Conservation (phyloP, 768 basidiomycete genomes). For the Rhizopogon roseolus region DNA sequence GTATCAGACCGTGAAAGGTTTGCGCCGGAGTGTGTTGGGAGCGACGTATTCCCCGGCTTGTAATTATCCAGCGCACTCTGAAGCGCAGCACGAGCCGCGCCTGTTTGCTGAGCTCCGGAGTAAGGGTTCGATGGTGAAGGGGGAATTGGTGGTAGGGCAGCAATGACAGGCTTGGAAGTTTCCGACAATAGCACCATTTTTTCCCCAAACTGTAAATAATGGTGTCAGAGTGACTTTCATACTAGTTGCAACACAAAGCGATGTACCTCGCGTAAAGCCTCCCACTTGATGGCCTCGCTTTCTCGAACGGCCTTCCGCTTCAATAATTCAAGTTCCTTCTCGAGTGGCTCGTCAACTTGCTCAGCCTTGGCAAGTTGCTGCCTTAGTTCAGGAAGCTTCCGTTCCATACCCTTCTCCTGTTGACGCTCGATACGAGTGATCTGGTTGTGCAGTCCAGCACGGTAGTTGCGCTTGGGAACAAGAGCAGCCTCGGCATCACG, state of each 20-base stretch:
- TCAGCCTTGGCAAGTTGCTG: constrained; percentile 65
- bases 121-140: constrained; percentile 56
- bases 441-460: constrained; percentile 53
- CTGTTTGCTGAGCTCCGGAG: constrained; percentile 56
- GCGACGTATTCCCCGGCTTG: constrained; percentile 57
- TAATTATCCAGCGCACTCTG: constrained; percentile 79
- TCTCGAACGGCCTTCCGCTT: constrained; percentile 74
- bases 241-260: background rate
- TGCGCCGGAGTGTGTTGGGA: constrained; percentile 40
- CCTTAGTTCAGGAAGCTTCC: constrained; percentile 64
- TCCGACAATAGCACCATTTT: constrained; percentile 73
- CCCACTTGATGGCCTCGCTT: constrained; percentile 76
- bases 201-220: constrained; percentile 60
- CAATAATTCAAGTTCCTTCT: constrained; percentile 66
- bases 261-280: constrained; percentile 72
- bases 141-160: constrained; percentile 62
- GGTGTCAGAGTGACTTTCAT: background rate
- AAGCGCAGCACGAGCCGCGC: constrained; percentile 64
- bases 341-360: constrained; percentile 55
- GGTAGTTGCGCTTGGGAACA: constrained; percentile 57
- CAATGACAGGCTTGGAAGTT: constrained; percentile 58
- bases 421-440: constrained; percentile 64
- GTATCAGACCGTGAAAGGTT: constrained; percentile 70
- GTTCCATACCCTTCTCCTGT: constrained; percentile 59
- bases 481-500: constrained; percentile 66